Percentiles rank a stretch among this genome's conserved stretches.
Evolutionary conservation across 371 early-diverging fungal species (phyloP).

Genomic region (Cokeromyces recurvatus): DNA sequence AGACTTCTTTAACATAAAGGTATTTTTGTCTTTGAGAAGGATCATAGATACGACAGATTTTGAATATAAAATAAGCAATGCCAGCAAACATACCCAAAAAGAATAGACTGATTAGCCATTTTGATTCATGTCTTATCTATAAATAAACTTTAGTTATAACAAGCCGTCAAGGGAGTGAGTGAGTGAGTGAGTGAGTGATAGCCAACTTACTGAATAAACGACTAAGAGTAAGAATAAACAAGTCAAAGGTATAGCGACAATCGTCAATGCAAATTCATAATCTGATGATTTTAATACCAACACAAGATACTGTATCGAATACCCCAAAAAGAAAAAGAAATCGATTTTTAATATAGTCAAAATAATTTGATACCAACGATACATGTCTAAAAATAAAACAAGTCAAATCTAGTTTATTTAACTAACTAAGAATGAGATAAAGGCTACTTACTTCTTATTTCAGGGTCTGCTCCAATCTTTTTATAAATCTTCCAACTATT

Average conservation of each 20-base stretch:
- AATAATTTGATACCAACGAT: constrained; percentile 82
- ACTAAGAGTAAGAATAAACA: constrained; percentile 69
- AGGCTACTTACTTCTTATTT: constrained; percentile 73
- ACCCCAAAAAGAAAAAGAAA: constrained; percentile 84
- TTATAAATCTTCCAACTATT: constrained; percentile 25
- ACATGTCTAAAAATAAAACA: constrained; percentile 51
- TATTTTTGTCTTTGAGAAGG: constrained; percentile 59
- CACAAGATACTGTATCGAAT: constrained; percentile 84
- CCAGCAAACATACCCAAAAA: constrained; percentile 65
- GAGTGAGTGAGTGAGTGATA: too few relatives aligned
- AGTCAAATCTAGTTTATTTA: too few relatives aligned
- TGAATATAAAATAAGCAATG: constrained; percentile 82
- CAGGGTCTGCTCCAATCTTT: constrained; percentile 27
- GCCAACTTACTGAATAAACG: constrained; percentile 64
- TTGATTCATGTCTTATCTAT: constrained; percentile 43
- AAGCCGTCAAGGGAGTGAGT: too few relatives aligned
- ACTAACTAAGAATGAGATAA: too few relatives aligned
- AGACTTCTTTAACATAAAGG: constrained; percentile 58
- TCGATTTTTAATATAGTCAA: constrained; percentile 84
- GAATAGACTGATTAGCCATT: constrained; percentile 58
- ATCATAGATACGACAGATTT: constrained; percentile 76
- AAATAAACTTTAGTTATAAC: not conserved
- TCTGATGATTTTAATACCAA: constrained; percentile 62
- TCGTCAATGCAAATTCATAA: constrained; percentile 80
- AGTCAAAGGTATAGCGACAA: constrained; percentile 77